A percentile compares a stretch with the other conserved stretches of the same genome.
phyloP scores from a whole-genome alignment of 495 filamentous ascomycete species.

The Penicillium egyptiacum region DNA sequence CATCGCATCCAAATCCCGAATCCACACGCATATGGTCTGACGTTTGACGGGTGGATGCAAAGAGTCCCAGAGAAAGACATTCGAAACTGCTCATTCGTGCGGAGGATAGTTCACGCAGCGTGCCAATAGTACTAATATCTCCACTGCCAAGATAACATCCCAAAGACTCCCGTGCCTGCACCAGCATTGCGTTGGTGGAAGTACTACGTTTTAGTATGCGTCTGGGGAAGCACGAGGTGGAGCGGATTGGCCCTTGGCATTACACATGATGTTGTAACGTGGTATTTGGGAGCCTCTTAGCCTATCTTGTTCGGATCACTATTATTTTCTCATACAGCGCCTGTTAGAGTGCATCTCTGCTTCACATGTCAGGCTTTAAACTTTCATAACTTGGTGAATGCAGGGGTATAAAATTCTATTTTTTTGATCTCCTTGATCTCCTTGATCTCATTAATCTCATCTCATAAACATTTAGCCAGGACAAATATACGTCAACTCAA shows the following conservation, averaged over 20 bases:
- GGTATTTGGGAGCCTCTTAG: neutral
- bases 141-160: slow-evolving; percentile 6
- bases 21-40: neutral
- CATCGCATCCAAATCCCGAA: slow-evolving; percentile 9
- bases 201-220: slow-evolving; percentile 4
- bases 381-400: neutral
- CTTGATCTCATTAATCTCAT: neutral
- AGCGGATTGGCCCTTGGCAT: neutral
- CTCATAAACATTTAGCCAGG: slow-evolving; percentile 4
- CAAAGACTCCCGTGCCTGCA: neutral
- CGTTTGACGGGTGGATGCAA: neutral
- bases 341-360: neutral
- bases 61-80: neutral
- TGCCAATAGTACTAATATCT: neutral
- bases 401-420: slow-evolving; percentile 13
- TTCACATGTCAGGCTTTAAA: neutral
- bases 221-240: slow-evolving; percentile 5
- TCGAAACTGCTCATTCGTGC: slow-evolving; percentile 2
- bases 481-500: slow-evolving; percentile 7
- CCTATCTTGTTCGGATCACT: neutral
- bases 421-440: slow-evolving; percentile 3
- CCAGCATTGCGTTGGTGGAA: neutral
- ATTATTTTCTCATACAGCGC: neutral
- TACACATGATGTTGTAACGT: neutral
- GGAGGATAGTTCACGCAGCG: slow-evolving; percentile 6